Conservation (phyloP, 1,284 basidiomycete species). For the Microbotryomycetes sp. region DNA sequence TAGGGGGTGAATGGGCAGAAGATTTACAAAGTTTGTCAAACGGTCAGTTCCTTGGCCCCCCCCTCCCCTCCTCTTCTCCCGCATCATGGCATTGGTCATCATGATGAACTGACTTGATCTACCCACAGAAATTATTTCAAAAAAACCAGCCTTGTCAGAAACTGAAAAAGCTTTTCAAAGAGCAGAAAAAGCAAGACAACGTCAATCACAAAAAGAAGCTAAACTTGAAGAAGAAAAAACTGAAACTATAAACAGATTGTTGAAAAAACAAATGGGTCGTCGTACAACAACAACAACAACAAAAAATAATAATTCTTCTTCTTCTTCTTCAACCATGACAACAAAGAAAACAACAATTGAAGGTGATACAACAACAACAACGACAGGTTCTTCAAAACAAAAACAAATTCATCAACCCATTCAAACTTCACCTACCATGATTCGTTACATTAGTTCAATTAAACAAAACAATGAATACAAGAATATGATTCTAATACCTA, state of each 20-base stretch:
- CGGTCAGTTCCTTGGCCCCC: background rate
- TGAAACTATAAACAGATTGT: conserved; percentile 33
- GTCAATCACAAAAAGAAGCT: conserved; percentile 29
- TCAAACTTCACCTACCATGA: background rate
- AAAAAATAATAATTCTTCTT: too few relatives aligned
- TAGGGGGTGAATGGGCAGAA: conserved; percentile 26
- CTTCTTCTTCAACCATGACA: too few relatives aligned
- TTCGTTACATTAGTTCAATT: background rate
- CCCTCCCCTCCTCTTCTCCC: too few relatives aligned
- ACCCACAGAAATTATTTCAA: background rate
- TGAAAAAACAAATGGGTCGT: conserved; percentile 32
- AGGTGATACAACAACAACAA: background rate
- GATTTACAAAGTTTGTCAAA: conserved; percentile 25
- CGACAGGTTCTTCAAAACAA: background rate
- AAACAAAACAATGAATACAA: background rate
- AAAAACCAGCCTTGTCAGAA: conserved; percentile 10
- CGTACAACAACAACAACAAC: too few relatives aligned
- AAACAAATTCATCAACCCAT: background rate
- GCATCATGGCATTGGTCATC: background rate
- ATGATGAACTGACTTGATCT: background rate
- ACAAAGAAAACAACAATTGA: background rate
- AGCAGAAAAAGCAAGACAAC: conserved; percentile 23
- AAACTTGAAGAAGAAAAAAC: conserved; percentile 34
- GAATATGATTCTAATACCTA: background rate
- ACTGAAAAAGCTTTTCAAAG: conserved; percentile 21